Base-by-base conservation (phyloP, 1,284 basidiomycete genomes). In the Ganoderma lucidum region DNA sequence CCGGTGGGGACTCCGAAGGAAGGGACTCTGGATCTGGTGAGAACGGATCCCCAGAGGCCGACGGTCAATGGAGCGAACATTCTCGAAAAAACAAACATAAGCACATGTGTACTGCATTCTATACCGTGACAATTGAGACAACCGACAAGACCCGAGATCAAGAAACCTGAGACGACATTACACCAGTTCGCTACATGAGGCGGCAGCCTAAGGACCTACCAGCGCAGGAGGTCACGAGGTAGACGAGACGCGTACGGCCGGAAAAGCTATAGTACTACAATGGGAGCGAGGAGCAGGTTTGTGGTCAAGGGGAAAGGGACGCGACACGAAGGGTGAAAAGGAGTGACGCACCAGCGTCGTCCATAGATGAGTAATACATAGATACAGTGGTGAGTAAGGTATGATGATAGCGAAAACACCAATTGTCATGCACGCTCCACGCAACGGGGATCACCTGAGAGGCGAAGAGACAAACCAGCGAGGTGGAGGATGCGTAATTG, bases 331-430 rank as follows among this genome's bases (percentile, higher is more conserved):
- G 32, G 15, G 55, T 2, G 55, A 35, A 9, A 28, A 10, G 53
- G 23, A 15, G 53, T 19, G 58, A 41, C 35, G 58, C 58, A n/a
- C 58, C 58, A 19, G 58, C 58, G 35, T 60, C 37, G n/a, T 14
- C 35, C 58, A 60, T 39, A 23, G 35, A 35, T 60, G 58, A 60
- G 37, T n/a, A 23, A 37, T 35, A 32, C 23, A 56, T 39, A 39
- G 58, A 23, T 60, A 60, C 58, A 60, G 30, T 37, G 58, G 17
- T 28, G n/a, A 60, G 58, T 41, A 60, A 60, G 58, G 58, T 41
- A 60, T 12, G 10, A 30, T 8, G 9, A 58, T n/a, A 32, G 35
- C 32, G 56, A 37, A 35, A 35, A 56, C 5, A 23, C 56, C 19
- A n/a, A 35, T 39, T 56, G 56, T 37, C 35, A 35, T 59, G 56